Conservation (phyloP, 2,329 filamentous ascomycete species). For the Exophiala alcalophila region DNA sequence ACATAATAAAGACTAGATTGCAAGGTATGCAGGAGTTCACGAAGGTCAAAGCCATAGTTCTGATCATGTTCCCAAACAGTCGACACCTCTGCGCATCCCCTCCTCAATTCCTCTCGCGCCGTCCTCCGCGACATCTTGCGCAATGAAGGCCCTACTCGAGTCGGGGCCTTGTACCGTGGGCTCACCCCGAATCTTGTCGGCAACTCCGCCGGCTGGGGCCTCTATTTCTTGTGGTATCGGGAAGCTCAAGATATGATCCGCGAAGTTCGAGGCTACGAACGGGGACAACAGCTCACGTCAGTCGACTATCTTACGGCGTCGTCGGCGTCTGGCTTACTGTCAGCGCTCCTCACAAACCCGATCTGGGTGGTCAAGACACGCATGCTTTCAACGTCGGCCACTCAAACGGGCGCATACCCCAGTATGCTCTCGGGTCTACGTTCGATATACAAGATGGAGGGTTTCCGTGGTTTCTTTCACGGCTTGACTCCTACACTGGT, state of each 20-base stretch:
- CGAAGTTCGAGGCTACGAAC: slow-evolving; percentile 36
- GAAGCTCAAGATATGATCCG: slow-evolving; percentile 57
- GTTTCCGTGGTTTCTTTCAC: slow-evolving; percentile 77
- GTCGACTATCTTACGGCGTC: slow-evolving; percentile 80
- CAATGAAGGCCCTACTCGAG: slow-evolving; percentile 55
- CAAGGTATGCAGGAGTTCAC: slow-evolving; percentile 60
- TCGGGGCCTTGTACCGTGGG: slow-evolving; percentile 74
- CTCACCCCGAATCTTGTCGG: slow-evolving; percentile 86
- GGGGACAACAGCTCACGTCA: slow-evolving; percentile 42
- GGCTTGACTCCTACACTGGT: slow-evolving; percentile 79
- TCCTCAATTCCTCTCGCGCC: slow-evolving; percentile 53
- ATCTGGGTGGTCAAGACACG: slow-evolving; percentile 98
- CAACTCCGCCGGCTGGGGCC: slow-evolving; percentile 83
- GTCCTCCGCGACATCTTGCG: slow-evolving; percentile 52
- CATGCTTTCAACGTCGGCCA: slow-evolving; percentile 82
- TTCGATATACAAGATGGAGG: slow-evolving; percentile 68
- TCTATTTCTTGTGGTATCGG: slow-evolving; percentile 80
- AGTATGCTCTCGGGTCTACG: slow-evolving; percentile 69
- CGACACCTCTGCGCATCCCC: slow-evolving; percentile 48
- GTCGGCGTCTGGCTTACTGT: slow-evolving; percentile 65
- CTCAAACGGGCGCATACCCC: slow-evolving; percentile 73
- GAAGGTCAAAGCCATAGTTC: neutral
- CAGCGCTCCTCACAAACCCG: slow-evolving; percentile 83
- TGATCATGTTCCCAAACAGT: slow-evolving; percentile 46
- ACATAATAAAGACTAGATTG: slow-evolving; percentile 93